phyloP scores from a whole-genome alignment of 257 asterid genomes.

The Plantago elongata region DNA sequence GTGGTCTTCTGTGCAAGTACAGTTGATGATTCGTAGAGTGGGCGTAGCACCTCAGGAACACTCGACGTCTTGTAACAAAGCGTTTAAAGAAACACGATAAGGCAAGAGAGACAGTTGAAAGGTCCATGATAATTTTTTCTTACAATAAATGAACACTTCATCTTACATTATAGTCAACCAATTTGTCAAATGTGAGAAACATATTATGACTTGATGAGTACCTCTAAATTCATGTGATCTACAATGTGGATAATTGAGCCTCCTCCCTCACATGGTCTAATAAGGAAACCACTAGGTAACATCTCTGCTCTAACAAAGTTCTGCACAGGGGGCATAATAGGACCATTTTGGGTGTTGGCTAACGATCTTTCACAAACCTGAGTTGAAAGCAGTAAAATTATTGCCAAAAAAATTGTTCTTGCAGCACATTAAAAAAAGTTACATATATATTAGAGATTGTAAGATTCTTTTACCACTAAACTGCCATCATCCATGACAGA shows the following conservation, averaged over 20 bases:
- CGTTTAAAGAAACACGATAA: neutral
- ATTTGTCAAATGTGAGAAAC: neutral
- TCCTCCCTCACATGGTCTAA: constrained; percentile 92
- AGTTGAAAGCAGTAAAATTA: constrained; percentile 4
- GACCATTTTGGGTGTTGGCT: constrained; percentile 76
- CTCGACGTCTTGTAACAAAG: constrained; percentile 52
- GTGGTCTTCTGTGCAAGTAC: constrained; percentile 75
- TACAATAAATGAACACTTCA: too few species aligned
- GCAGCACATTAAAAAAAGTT: neutral
- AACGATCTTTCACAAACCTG: constrained; percentile 92
- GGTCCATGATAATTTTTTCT: too few species aligned
- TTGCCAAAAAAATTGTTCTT: neutral
- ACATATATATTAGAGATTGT: neutral
- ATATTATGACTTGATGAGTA: constrained; percentile 9
- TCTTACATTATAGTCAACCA: neutral
- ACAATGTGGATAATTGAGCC: constrained; percentile 88
- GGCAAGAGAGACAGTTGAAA: neutral
- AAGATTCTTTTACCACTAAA: constrained; percentile 53
- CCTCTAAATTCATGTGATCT: constrained; percentile 88
- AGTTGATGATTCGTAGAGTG: constrained; percentile 76
- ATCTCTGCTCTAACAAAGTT: constrained; percentile 85
- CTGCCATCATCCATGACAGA: constrained; percentile 90
- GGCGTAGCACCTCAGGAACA: constrained; percentile 90
- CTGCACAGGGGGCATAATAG: constrained; percentile 78
- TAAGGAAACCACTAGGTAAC: constrained; percentile 80